Evolutionary conservation across 768 basidiomycete genomes (phyloP), one percentile per base, ranked within the genome.

Genomic region (Suillus lakei): DNA sequence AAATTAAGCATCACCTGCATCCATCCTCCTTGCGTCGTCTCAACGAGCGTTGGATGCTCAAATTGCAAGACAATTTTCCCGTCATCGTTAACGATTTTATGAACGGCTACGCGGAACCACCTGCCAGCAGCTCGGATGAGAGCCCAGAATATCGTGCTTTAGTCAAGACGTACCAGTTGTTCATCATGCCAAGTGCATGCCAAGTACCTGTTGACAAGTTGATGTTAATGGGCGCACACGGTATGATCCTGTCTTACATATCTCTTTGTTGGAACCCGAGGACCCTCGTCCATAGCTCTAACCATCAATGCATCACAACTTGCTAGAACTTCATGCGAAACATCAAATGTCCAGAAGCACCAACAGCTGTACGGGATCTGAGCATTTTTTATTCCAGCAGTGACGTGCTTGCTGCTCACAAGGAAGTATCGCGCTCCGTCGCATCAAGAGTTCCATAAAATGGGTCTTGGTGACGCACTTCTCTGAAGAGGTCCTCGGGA

Each of bases 151-250:
- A 28, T 21, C 7, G 28, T 36, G 9, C 30, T 51, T 36, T 34
- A n/a, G 43, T 41, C 8, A 51, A 26, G 9, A 70, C 74, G 46
- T 32, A 74, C 75, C 70, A 78, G 60, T 84, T 85, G 64, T 88
- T 88, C 84, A 88, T 84, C 88, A 88, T 88, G 15, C 81, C 81
- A 16, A 84, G 82, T n/a, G 83, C 81, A 70, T 85, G 86, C 83
- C 82, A 84, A 64, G n/a, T 84, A 77, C 71, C 70, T 77, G 28
- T 41, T 28, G 6, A 21, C 13, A 13, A 21, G n/a, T 7, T 18
- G 18, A 41, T 30, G 63, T 74, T 51, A 73, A 66, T 56, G n/a
- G 61, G 18, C 41, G 15, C 54, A 34, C 16, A 26, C 15, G 23
- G 26, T 59, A 50, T 18, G 36, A n/a, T 50, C 2, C 59, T 26